These are phyloP conservation scores for grape (Vitis vinifera) DNA, from an alignment of 164 flowering plant genomes.

Conservation along the genomic window ASM3070453v1 NC_081817.1:27123501-27124000, in stretches of 20 bases:
- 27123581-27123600: constrained; percentile 86
- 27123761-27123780: constrained; percentile 58
- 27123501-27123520: constrained; percentile 58
- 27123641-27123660: constrained; percentile 15
- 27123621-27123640: not conserved
- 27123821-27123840: constrained; percentile 83
- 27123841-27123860: constrained; percentile 20
- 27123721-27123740: constrained; percentile 94
- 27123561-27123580: constrained; percentile 86
- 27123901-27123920: not conserved
- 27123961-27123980: too few relatives aligned
- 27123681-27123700: constrained; percentile 97
- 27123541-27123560: constrained; percentile 92
- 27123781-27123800: constrained; percentile 88
- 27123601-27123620: constrained; percentile 3
- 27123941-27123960: too few relatives aligned
- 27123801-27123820: constrained; percentile 85
- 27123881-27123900: not conserved
- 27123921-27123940: not conserved
- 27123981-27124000: not conserved
- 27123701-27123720: constrained; percentile 93
- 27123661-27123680: constrained; percentile 97
- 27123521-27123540: constrained; percentile 64
- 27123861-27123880: not conserved
- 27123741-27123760: constrained; percentile 85